Evolutionary conservation across 1,284 basidiomycete genomes (phyloP).

Genomic region (Leccinum glutinopallens): DNA sequence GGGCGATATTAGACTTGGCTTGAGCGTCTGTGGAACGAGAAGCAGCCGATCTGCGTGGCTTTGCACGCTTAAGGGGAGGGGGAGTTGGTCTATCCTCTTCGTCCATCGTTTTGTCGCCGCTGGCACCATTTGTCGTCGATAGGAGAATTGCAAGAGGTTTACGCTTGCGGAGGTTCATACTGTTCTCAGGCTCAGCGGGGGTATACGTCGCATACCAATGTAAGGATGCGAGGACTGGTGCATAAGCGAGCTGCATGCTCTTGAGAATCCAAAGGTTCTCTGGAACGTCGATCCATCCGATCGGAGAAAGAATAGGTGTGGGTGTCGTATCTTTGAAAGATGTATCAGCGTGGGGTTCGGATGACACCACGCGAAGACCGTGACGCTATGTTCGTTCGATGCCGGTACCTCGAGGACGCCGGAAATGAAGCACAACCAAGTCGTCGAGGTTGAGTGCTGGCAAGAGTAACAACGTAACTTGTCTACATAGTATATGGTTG

Average conservation of each 20-base stretch:
- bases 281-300: conserved; percentile 36
- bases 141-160: conserved; percentile 30
- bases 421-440: conserved; percentile 4
- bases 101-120: conserved; percentile 34
- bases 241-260: conserved; percentile 35
- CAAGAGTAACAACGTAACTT: neutral
- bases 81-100: conserved; percentile 34
- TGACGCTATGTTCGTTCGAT: conserved; percentile 11
- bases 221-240: conserved; percentile 24
- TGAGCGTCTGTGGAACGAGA: conserved; percentile 15
- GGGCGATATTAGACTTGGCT: conserved; percentile 6
- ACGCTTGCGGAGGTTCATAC: conserved; percentile 37
- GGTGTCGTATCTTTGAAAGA: conserved; percentile 29
- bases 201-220: conserved; percentile 36
- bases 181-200: conserved; percentile 33
- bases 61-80: conserved; percentile 36
- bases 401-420: conserved; percentile 17
- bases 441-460: neutral
- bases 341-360: conserved; percentile 3
- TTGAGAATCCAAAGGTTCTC: conserved; percentile 39
- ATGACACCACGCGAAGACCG: neutral
- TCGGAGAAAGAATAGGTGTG: conserved; percentile 37
- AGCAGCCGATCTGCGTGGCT: conserved; percentile 28
- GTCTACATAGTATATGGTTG: neutral
- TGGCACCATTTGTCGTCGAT: conserved; percentile 17